These are phyloP conservation scores for Cercospora sojina DNA, from an alignment of 2,329 filamentous ascomycete genomes.

Conservation along the genomic window DNA sequence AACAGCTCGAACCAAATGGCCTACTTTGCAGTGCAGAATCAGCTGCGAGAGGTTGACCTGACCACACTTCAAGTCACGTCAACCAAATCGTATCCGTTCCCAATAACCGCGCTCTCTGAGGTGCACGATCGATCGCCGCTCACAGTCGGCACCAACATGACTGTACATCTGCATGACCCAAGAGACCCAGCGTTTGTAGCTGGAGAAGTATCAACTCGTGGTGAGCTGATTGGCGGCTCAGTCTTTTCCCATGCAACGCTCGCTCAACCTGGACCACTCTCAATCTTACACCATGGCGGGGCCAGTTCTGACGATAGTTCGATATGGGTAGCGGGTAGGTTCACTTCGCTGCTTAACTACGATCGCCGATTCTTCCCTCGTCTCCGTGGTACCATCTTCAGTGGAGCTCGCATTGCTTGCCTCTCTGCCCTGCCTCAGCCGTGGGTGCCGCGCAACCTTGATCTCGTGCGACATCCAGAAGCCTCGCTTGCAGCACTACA, in stretches of 20 bases:
- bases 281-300: slow-evolving; percentile 73
- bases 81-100: slow-evolving; percentile 72
- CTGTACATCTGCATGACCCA: slow-evolving; percentile 79
- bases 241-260: slow-evolving; percentile 64
- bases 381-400: slow-evolving; percentile 75
- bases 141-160: slow-evolving; percentile 78
- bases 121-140: slow-evolving; percentile 66
- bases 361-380: slow-evolving; percentile 81
- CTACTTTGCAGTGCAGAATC: slow-evolving; percentile 76
- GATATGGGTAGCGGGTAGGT: slow-evolving; percentile 85
- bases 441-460: slow-evolving; percentile 62
- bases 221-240: slow-evolving; percentile 39
- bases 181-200: slow-evolving; percentile 46
- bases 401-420: slow-evolving; percentile 74
- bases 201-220: slow-evolving; percentile 8
- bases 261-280: slow-evolving; percentile 76
- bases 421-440: slow-evolving; percentile 68
- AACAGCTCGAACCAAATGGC: slow-evolving; percentile 66
- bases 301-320: slow-evolving; percentile 56
- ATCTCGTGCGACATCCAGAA: slow-evolving; percentile 55
- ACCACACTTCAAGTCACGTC: slow-evolving; percentile 68
- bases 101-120: slow-evolving; percentile 78
- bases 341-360: slow-evolving; percentile 85
- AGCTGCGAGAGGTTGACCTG: slow-evolving; percentile 79
- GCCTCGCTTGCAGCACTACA: slow-evolving; percentile 53